Evolutionary conservation across 139 green algal genomes (phyloP).

Genomic region (Auxenochlorella protothecoides): DNA sequence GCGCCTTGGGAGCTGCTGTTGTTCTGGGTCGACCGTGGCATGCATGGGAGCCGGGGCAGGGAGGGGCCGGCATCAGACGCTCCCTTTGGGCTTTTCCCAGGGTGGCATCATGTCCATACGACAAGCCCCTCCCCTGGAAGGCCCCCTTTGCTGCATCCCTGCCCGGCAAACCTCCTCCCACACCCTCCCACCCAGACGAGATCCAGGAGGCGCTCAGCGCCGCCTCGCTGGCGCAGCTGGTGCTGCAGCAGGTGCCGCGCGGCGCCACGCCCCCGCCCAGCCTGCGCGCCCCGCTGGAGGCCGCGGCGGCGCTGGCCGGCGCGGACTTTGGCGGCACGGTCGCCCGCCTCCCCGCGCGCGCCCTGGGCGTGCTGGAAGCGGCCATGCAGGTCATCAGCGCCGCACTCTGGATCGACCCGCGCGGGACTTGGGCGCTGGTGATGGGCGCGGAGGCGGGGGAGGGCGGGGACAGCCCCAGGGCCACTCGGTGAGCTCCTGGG

Average conservation of each 20-base stretch:
- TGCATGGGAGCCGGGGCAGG: no score
- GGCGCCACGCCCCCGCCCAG: neutral
- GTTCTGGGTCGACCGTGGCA: no score
- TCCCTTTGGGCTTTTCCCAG: no score
- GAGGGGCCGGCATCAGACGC: no score
- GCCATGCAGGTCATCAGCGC: constrained; percentile 8
- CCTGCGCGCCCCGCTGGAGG: neutral
- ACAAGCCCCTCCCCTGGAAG: no score
- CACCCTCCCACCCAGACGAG: no score
- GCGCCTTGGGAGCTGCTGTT: no score
- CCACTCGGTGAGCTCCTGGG: no score
- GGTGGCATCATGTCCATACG: no score
- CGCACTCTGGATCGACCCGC: neutral
- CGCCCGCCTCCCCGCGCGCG: constrained; percentile 5
- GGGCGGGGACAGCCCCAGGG: neutral
- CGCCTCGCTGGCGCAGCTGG: neutral
- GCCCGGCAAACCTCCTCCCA: no score
- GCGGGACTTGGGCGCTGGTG: neutral
- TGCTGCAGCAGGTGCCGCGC: neutral
- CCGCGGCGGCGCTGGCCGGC: constrained; percentile 9
- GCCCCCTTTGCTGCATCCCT: no score
- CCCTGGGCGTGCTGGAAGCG: constrained; percentile 34
- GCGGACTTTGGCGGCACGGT: constrained; percentile 9
- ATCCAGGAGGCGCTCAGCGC: neutral
- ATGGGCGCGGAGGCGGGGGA: neutral